Percentiles rank a stretch among this genome's conserved stretches.
Conservation (phyloP, 1,284 basidiomycete species). For the Cryptococcus sp. region DNA sequence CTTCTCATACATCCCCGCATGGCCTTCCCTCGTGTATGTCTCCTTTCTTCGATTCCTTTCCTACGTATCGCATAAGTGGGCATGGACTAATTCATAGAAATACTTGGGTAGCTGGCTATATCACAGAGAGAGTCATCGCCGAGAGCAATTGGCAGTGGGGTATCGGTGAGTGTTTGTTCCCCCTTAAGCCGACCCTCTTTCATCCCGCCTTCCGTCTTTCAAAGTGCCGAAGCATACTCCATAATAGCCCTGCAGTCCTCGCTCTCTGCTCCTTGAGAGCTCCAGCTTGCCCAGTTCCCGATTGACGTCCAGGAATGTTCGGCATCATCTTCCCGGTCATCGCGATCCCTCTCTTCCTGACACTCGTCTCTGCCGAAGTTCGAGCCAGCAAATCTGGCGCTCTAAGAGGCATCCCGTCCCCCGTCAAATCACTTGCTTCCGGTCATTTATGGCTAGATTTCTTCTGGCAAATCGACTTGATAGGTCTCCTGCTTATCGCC, state of each 20-base stretch:
- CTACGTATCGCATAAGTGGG: no score
- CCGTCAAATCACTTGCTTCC: conserved; percentile 18
- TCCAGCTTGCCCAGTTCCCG: no score
- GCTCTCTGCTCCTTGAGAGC: no score
- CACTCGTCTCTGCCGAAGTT: conserved; percentile 36
- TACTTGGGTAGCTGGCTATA: conserved; percentile 46
- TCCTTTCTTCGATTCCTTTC: no score
- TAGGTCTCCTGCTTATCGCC: conserved; percentile 45
- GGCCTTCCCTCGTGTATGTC: conserved; percentile 39
- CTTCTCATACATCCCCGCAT: conserved; percentile 48
- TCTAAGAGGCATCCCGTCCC: conserved; percentile 33
- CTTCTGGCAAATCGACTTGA: conserved; percentile 48
- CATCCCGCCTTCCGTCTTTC: not conserved
- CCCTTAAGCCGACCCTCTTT: no score
- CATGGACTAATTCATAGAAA: conserved; percentile 17
- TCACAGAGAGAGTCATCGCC: conserved; percentile 34
- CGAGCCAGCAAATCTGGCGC: conserved; percentile 30
- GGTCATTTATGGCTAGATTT: conserved; percentile 31
- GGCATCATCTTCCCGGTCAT: conserved; percentile 49
- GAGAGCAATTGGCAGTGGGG: conserved; percentile 42
- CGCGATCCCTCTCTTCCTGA: conserved; percentile 37
- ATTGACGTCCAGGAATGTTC: conserved; percentile 36
- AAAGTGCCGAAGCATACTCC: not conserved
- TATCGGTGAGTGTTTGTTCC: conserved; percentile 11
- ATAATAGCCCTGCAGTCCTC: no score